Conservation (phyloP, 139 green algal species). For the Picochlorum sp. region DNA sequence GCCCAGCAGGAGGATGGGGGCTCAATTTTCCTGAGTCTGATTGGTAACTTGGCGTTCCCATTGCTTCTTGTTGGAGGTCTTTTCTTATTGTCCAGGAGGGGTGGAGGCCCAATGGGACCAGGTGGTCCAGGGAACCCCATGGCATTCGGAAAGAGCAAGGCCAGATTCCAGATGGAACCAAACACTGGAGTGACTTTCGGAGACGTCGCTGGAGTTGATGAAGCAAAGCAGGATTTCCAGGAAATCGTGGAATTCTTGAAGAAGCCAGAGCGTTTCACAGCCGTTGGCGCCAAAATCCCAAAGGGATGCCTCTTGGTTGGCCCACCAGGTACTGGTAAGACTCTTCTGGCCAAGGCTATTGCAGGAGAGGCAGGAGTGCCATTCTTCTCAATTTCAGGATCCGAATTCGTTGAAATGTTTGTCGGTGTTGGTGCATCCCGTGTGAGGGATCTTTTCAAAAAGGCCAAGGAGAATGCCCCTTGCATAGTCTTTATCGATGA, state of each 20-base stretch:
- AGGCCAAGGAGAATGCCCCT: constrained; percentile 96
- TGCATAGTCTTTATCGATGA: constrained; percentile 99
- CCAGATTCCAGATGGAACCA: constrained; percentile 99
- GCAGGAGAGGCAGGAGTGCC: constrained; percentile 92
- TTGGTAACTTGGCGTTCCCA: constrained; percentile 98
- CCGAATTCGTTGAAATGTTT: constrained; percentile 99
- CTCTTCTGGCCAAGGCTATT: constrained; percentile 96
- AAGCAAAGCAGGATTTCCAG: constrained; percentile 99
- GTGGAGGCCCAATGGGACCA: constrained; percentile 55
- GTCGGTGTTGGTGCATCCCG: constrained; percentile 93
- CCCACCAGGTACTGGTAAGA: constrained; percentile 95
- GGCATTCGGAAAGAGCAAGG: constrained; percentile 94
- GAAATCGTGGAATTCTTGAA: constrained; percentile 99
- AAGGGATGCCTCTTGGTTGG: constrained; percentile 96
- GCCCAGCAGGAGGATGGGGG: constrained; percentile 87
- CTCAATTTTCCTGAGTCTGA: constrained; percentile 85
- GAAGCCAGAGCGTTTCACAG: constrained; percentile 97
- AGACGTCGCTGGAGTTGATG: constrained; percentile 96
- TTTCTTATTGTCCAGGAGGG: constrained; percentile 93
- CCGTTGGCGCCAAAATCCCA: constrained; percentile 95
- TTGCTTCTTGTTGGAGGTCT: constrained; percentile 96
- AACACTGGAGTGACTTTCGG: constrained; percentile 97
- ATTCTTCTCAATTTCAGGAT: constrained; percentile 98
- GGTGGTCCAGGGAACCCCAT: constrained; percentile 88
- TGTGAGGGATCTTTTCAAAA: constrained; percentile 97